Evolutionary conservation across 257 asterid species (phyloP).

Genomic region (Petunia axillaris): DNA sequence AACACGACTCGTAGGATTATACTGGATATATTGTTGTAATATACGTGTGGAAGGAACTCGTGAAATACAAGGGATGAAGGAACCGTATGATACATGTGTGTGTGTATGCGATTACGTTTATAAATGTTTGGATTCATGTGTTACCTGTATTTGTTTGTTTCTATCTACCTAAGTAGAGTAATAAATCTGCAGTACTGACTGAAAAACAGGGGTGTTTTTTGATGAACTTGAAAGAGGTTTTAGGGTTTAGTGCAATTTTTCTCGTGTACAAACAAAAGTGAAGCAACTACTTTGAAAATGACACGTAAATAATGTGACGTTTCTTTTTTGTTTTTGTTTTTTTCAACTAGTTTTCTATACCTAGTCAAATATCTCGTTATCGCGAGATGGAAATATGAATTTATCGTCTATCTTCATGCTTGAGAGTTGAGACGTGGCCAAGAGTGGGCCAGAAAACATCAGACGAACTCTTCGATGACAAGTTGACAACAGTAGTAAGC

Average conservation of each 20-base stretch:
- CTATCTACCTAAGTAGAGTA: no score
- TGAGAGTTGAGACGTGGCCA: not conserved
- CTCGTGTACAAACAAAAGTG: not conserved
- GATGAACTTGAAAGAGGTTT: not conserved
- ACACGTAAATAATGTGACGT: not conserved
- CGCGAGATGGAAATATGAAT: not conserved
- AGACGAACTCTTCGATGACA: no score
- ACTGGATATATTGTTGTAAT: not conserved
- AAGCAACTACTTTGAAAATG: not conserved
- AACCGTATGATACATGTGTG: not conserved
- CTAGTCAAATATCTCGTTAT: not conserved
- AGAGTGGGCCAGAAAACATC: not conserved
- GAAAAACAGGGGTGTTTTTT: no score
- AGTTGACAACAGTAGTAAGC: no score
- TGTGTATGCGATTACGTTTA: not conserved
- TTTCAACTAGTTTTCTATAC: not conserved
- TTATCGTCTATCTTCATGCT: not conserved
- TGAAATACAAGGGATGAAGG: not conserved
- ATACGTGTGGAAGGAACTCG: not conserved
- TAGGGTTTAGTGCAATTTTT: not conserved
- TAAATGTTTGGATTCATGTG: not conserved
- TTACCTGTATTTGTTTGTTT: not conserved
- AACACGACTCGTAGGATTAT: no score
- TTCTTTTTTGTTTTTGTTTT: no score
- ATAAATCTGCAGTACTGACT: not conserved